A percentile compares a stretch with the other conserved stretches of the same genome.
phyloP scores from a whole-genome alignment of 2,329 filamentous ascomycete genomes.

The Scolecobasidium constrictum region DNA sequence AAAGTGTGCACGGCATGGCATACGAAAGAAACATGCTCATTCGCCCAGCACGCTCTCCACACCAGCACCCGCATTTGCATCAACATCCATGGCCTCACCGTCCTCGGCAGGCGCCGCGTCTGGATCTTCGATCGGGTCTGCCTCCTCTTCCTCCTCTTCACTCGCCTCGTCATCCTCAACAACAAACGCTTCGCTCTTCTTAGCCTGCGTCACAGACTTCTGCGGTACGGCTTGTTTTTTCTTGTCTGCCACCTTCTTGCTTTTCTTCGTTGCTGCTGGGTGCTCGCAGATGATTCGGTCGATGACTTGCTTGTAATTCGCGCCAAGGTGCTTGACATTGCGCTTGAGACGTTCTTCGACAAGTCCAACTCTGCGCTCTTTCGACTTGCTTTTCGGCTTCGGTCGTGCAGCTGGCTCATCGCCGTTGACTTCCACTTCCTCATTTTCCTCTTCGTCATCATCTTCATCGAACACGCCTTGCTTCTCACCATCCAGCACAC shows the following conservation, averaged over 20 bases:
- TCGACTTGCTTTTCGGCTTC: conserved; percentile 41
- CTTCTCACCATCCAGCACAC: conserved; percentile 46
- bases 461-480: conserved; percentile 49
- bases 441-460: conserved; percentile 39
- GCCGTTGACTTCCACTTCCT: conserved; percentile 34
- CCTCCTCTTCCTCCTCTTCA: conserved; percentile 20
- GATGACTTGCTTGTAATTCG: conserved; percentile 77
- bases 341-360: conserved; percentile 62
- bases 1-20: too few relatives aligned
- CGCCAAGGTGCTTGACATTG: conserved; percentile 70
- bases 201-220: conserved; percentile 8
- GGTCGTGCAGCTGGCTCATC: conserved; percentile 31
- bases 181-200: conserved; percentile 26
- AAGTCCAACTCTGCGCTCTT: conserved; percentile 43
- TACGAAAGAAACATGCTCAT: conserved; percentile 12
- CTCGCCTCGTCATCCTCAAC: conserved; percentile 24
- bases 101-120: conserved; percentile 20
- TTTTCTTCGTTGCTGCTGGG: conserved; percentile 34
- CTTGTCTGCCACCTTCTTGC: conserved; percentile 26
- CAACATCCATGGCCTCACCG: conserved; percentile 24
- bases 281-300: conserved; percentile 63
- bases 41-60: conserved; percentile 34
- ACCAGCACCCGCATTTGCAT: conserved; percentile 26
- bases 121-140: conserved; percentile 24
- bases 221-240: conserved; percentile 8